Evolutionary conservation across 352 stramenopile species (phyloP), one percentile per base, ranked within the genome.

Genomic region (Hyaloperonospora brassicae): DNA sequence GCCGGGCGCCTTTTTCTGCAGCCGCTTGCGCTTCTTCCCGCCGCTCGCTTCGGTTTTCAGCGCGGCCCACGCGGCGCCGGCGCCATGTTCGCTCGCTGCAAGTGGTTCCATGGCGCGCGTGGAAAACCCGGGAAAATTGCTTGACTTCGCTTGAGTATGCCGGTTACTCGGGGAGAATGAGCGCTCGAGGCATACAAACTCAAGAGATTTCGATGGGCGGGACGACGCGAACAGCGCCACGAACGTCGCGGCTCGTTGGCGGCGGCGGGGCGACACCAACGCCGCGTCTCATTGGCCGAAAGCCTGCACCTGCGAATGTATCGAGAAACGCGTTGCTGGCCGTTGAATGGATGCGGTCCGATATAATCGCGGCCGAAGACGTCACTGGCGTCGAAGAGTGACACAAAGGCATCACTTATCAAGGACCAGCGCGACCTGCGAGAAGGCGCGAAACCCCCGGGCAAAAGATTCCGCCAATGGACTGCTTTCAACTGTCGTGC

Each of bases 1-100:
- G 8, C 84, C 86, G 0, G 86, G 86, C 13, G 86, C 86, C 62
- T 95, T 95, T 73, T 92, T 93, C 65, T 96, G 86, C 55, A 91
- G 66, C 9, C 84, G 84, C 72, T 91, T 91, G 73, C 84, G 84
- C 79, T 94, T 93, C 74, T 93, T 93, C 43, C 73, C 77, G 38
- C 82, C 73, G 5, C 52, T 35, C 24, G 22, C 52, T n/a, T 68
- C 56, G 48, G 86, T 88, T 61, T 71, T 72, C 41, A 86, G 57
- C n/a, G 76, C 72, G 38, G 72, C 64, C 80, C 80, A 91, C 25
- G 76, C 67, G 45, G 75, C 73, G 24, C 68, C 75, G 1, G 56
- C 53, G 7, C 59, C 70, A 78, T 86, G 73, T 57, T 87, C 76
- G 30, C 73, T 75, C 47, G 64, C 68, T 7, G 66, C 77, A 50